Evolutionary conservation across 768 basidiomycete genomes (phyloP), one percentile per base, ranked within the genome.

Genomic region (Omphalotus guepiniiformis): DNA sequence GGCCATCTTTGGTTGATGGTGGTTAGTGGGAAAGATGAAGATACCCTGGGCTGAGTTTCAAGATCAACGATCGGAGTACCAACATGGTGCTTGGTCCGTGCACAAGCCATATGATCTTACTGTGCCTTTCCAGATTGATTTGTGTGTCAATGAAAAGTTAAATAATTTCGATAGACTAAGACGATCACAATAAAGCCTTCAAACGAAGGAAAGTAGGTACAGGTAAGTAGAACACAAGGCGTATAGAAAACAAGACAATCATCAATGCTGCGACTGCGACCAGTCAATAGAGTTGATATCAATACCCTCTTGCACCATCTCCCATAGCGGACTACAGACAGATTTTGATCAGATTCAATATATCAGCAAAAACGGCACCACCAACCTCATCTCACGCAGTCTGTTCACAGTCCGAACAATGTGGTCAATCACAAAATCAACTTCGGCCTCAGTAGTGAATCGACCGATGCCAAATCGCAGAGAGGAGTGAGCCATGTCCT

Each of bases 251-350:
- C 30, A 21, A 22, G 43, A 42, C 45, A 50, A 49, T n/a, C 18
- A 43, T 69, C 65, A 78, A 54, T 76, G 74, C 62, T 80, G 89
- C 51, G 88, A 83, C 80, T 84, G 89, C 38, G 89, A 87, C 94
- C 94, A 97, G 68, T 97, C 80, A 63, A 98, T 99, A 15, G 87
- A 76, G 61, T 83, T 93, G 56, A 98, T 80, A 64, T 99, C 96
- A 50, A 98, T 94, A 35, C 95, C 95, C 63, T 98, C 96, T 68
- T 96, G 93, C 13, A 98, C 94, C 94, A 99, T 97, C 71, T 99
- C 96, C 95, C 95, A 99, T 45, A 99, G 68, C 27, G 96, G 96
- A 60, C 92, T 91, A 52, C 1, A 42, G 22, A 19, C 30, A 8
- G 34, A 7, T n/a, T n/a, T n/a, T 25, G 54, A 21, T 40, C 13